Evolutionary conservation across 2,329 filamentous ascomycete genomes (phyloP).

Genomic region (Diaporthe sp.): DNA sequence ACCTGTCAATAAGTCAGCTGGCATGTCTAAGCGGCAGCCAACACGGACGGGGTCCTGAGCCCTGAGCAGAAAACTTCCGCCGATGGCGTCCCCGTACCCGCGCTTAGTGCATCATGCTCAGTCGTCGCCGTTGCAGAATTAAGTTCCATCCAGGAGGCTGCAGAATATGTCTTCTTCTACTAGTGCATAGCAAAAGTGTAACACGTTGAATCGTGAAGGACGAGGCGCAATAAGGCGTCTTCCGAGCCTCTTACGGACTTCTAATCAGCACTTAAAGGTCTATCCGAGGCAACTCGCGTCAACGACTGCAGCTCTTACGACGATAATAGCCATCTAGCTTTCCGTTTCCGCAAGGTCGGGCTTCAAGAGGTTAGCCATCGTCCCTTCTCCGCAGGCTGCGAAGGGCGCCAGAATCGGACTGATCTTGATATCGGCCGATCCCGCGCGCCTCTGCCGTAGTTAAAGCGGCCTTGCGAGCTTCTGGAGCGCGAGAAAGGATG

Average conservation of each 20-base stretch:
- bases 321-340: neutral
- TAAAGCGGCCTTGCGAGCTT: conserved; percentile 23
- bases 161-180: neutral
- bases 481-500: conserved; percentile 13
- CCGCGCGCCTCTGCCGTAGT: conserved; percentile 20
- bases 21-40: conserved; percentile 30
- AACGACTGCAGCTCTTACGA: neutral
- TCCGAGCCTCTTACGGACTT: neutral
- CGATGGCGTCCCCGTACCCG: neutral
- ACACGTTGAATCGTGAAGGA: neutral
- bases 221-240: conserved; percentile 1
- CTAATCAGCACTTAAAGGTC: neutral
- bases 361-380: conserved; percentile 26
- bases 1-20: conserved; percentile 28
- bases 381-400: neutral
- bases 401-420: conserved; percentile 7
- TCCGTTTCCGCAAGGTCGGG: neutral
- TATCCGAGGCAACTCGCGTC: neutral
- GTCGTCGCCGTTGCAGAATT: conserved; percentile 14
- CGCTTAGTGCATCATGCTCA: conserved; percentile 7
- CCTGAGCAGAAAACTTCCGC: neutral
- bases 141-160: neutral
- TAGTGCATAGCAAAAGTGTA: neutral
- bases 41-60: conserved; percentile 14
- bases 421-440: conserved; percentile 27